A percentile compares a stretch with the other conserved stretches of the same genome.
Evolutionary conservation across 148 eudicot species (phyloP).

Genomic region (Beta vulgaris): DNA sequence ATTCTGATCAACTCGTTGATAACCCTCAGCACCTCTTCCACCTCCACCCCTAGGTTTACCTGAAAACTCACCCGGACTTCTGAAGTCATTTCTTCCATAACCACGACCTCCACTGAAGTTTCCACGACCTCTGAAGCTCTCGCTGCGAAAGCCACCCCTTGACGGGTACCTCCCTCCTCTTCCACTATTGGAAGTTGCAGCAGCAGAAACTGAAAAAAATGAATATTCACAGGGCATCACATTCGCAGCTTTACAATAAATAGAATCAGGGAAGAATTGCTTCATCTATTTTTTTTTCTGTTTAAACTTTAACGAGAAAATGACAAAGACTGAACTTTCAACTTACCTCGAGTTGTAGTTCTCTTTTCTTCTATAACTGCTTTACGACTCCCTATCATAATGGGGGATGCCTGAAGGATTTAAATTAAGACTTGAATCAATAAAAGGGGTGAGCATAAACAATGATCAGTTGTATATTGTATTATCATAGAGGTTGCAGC

Average conservation of each 20-base stretch:
- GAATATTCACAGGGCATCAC: neutral
- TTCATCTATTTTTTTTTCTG: neutral
- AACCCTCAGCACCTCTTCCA: constrained; percentile 39
- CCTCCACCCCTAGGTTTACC: constrained; percentile 32
- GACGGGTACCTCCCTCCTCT: constrained; percentile 61
- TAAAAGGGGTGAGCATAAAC: neutral
- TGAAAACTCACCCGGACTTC: constrained; percentile 35
- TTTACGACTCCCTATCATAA: constrained; percentile 47
- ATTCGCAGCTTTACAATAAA: neutral
- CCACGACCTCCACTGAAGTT: constrained; percentile 46
- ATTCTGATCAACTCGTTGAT: constrained; percentile 50
- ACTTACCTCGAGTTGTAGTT: constrained; percentile 66
- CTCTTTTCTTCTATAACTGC: constrained; percentile 60
- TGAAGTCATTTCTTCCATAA: constrained; percentile 34
- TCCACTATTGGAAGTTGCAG: constrained; percentile 34
- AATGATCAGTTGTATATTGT: neutral
- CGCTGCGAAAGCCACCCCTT: constrained; percentile 45
- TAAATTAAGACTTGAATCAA: neutral
- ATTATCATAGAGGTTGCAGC: neutral
- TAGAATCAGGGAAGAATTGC: neutral
- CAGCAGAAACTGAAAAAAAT: constrained; percentile 23
- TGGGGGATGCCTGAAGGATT: constrained; percentile 50
- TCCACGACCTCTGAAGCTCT: constrained; percentile 39
- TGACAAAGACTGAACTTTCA: neutral
- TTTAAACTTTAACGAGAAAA: neutral